These are phyloP conservation scores for Lactarius trivialis DNA, from an alignment of 768 basidiomycete species.

Conservation along the genomic window DNA sequence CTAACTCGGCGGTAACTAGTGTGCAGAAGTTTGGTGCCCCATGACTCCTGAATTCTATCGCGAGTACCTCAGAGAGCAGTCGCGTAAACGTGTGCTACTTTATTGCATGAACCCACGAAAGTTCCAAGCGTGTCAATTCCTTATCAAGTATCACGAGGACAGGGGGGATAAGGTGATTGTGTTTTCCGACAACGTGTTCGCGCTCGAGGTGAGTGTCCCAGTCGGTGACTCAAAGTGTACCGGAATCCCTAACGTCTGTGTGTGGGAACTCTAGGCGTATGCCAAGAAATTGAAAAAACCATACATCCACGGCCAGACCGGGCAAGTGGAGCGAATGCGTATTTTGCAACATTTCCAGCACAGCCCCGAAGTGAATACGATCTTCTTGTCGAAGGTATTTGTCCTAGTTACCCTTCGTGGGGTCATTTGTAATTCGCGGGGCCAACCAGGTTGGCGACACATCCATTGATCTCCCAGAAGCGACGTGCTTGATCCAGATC, in stretches of 20 bases:
- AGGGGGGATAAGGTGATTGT: conserved; percentile 99
- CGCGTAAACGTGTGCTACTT: conserved; percentile 88
- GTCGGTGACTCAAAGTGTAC: not conserved
- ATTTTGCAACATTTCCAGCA: conserved; percentile 95
- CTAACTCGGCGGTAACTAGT: conserved; percentile 41
- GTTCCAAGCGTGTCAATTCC: conserved; percentile 97
- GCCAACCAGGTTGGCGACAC: conserved; percentile 83
- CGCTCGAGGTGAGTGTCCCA: conserved; percentile 65
- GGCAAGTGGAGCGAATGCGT: conserved; percentile 92
- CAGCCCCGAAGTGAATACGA: conserved; percentile 92
- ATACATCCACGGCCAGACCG: conserved; percentile 94
- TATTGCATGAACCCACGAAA: conserved; percentile 99
- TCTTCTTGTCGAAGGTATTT: conserved; percentile 87
- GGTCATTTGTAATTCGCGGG: conserved; percentile 16
- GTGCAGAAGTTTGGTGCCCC: conserved; percentile 99
- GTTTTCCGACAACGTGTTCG: conserved; percentile 97
- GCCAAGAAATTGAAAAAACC: conserved; percentile 90
- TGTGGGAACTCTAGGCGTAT: conserved; percentile 53
- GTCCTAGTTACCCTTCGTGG: conserved; percentile 10
- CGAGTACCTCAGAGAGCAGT: conserved; percentile 90
- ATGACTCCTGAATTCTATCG: conserved; percentile 99
- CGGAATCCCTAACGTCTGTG: not conserved
- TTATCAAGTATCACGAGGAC: conserved; percentile 97
- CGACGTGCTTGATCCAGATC: conserved; percentile 98
- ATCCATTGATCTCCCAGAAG: conserved; percentile 97